Evolutionary conservation across 805 yeast species (phyloP).

Genomic region (Kodamaea restingae): DNA sequence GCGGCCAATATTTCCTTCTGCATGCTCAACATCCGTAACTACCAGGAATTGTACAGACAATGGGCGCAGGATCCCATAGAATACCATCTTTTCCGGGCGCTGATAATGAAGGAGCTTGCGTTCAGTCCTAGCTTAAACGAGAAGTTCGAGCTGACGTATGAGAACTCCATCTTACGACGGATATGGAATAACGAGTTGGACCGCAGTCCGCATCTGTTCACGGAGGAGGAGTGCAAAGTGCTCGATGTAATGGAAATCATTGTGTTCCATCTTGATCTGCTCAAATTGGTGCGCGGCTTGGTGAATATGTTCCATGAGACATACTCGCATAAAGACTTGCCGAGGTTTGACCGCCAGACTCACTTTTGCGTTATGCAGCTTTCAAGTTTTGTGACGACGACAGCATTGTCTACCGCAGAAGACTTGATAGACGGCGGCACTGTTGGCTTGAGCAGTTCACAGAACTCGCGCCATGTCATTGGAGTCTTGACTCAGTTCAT

Average conservation of each 20-base stretch:
- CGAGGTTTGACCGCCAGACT: neutral
- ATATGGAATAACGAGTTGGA: constrained; percentile 14
- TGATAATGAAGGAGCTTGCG: constrained; percentile 10
- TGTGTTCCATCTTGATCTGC: constrained; percentile 15
- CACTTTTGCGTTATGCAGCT: too few species aligned
- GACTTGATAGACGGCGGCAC: constrained; percentile 8
- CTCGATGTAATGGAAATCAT: constrained; percentile 16
- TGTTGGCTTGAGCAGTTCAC: constrained; percentile 8
- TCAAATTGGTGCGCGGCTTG: constrained; percentile 5
- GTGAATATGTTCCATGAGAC: constrained; percentile 5
- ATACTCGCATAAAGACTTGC: neutral
- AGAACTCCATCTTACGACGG: constrained; percentile 13
- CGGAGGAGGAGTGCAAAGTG: constrained; percentile 14
- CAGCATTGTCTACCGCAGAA: constrained; percentile 2
- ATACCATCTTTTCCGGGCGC: constrained; percentile 5
- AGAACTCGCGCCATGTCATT: neutral
- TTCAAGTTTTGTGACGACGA: constrained; percentile 1
- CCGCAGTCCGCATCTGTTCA: constrained; percentile 14
- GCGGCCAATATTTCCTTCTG: constrained; percentile 5
- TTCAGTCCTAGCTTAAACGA: constrained; percentile 11
- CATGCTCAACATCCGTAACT: constrained; percentile 2
- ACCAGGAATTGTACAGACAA: constrained; percentile 3
- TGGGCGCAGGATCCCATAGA: constrained; percentile 4
- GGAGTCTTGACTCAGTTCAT: constrained; percentile 4
- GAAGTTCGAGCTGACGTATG: constrained; percentile 13